Percentiles rank a stretch among this genome's conserved stretches.
phyloP scores from a whole-genome alignment of 2,329 filamentous ascomycete species.

The Trichophyton mentagrophytes region DNA sequence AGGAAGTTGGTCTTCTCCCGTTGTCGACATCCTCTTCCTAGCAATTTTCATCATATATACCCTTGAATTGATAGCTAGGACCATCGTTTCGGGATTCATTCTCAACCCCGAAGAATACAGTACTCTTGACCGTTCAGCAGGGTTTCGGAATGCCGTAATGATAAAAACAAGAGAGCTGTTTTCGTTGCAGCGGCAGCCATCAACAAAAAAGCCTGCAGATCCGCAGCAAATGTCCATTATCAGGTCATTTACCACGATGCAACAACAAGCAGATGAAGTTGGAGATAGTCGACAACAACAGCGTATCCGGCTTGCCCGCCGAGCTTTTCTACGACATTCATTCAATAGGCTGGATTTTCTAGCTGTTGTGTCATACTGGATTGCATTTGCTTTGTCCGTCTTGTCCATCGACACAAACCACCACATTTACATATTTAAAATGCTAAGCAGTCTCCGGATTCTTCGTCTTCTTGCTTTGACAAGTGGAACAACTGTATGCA shows the following conservation, averaged over 20 bases:
- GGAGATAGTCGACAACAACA: slow-evolving; percentile 62
- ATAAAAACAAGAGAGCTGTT: slow-evolving; percentile 70
- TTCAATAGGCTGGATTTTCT: slow-evolving; percentile 95
- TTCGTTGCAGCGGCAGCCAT: slow-evolving; percentile 62
- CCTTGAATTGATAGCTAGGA: slow-evolving; percentile 65
- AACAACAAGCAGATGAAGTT: slow-evolving; percentile 46
- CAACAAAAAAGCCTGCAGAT: slow-evolving; percentile 41
- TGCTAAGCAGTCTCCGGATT: slow-evolving; percentile 92
- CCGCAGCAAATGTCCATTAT: slow-evolving; percentile 46
- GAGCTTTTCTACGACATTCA: slow-evolving; percentile 84
- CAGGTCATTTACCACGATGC: slow-evolving; percentile 62
- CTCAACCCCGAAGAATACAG: slow-evolving; percentile 86
- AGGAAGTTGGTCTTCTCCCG: slow-evolving; percentile 48
- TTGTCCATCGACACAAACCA: slow-evolving; percentile 53
- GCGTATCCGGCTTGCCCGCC: slow-evolving; percentile 70
- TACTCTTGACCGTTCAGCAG: slow-evolving; percentile 67
- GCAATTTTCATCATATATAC: slow-evolving; percentile 82
- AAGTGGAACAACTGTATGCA: slow-evolving; percentile 67
- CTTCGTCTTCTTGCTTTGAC: slow-evolving; percentile 82
- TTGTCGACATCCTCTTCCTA: slow-evolving; percentile 68
- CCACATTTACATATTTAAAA: slow-evolving; percentile 82
- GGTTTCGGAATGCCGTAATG: slow-evolving; percentile 58
- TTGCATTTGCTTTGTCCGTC: slow-evolving; percentile 63
- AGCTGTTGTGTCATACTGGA: slow-evolving; percentile 90
- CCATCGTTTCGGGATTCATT: slow-evolving; percentile 86